Base-by-base conservation (phyloP, 176 grass and related monocot species). In the Cocos nucifera region DNA sequence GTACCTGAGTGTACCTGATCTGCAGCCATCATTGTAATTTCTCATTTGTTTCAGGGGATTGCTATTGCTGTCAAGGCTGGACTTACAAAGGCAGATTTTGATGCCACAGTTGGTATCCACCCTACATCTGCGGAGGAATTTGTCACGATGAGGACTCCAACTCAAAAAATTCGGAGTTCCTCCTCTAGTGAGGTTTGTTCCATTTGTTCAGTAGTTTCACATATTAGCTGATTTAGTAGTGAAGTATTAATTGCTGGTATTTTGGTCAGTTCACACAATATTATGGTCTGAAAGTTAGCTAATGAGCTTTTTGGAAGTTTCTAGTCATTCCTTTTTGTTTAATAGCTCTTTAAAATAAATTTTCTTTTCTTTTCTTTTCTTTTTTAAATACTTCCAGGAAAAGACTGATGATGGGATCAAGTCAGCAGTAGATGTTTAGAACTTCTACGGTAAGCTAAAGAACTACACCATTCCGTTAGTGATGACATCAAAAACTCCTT, bases 51-150 rank as follows among this genome's bases (percentile, higher is more conserved):
- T 21, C 75, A 96, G 86, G 92, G 87, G 32, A 62, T 96, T 79
- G 92, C 83, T 25, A 90, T 96, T 73, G 92, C 80, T 77, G 86
- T 96, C 55, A 96, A 88, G 74, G 86, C 92, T 49, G 92, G 83
- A 39, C 71, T 96, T 22, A 88, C 80, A 78, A 96, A 96, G 64
- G 78, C 82, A 66, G 80, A 96, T 73, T 97, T 97, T 67, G 92
- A 97, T 82, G 60, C 66, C 19, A 97, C 92, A 12, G 28, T 97
- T 61, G 92, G 92, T 16, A 74, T 97, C 58, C 92, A 97, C 54
- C 92, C 92, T 22, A 97, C 92, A 56, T 63, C 92, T 64, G 80
- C 92, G 19, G 92, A 91, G 67, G 92, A 97, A 69, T 73, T 88
- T 22, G 92, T 97, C 56, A 88, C 92, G 63, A 88, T 97, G 92